Evolutionary conservation across 2,329 filamentous ascomycete genomes (phyloP).

Genomic region (Arthroderma uncinatum): DNA sequence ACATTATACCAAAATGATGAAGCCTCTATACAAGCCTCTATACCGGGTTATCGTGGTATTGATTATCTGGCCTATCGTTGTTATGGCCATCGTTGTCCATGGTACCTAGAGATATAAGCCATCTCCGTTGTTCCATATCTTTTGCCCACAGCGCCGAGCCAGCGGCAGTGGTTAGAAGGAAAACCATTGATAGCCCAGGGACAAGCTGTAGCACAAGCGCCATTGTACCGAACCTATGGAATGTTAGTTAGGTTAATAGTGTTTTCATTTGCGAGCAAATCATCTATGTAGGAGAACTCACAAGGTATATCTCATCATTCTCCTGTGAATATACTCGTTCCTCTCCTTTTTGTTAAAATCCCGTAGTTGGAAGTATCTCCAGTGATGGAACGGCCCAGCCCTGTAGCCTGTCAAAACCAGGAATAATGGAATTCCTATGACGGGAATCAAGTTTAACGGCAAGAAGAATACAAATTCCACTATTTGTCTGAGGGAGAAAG

Average conservation of each 20-base stretch:
- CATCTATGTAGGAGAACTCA: slow-evolving; percentile 24
- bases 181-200: slow-evolving; percentile 85
- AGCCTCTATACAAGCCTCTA: slow-evolving; percentile 7
- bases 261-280: background rate
- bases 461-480: slow-evolving; percentile 67
- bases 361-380: slow-evolving; percentile 75
- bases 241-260: background rate
- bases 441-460: slow-evolving; percentile 78
- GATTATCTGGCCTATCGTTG: slow-evolving; percentile 18
- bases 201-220: slow-evolving; percentile 78
- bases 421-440: slow-evolving; percentile 73
- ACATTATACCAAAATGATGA: background rate
- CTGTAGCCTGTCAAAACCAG: slow-evolving; percentile 78
- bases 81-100: background rate
- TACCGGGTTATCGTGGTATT: slow-evolving; percentile 30
- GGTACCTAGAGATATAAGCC: background rate
- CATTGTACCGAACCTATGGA: slow-evolving; percentile 61
- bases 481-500: slow-evolving; percentile 86
- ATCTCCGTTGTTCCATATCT: slow-evolving; percentile 50
- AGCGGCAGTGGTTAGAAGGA: slow-evolving; percentile 73
- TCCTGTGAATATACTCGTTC: slow-evolving; percentile 55
- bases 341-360: slow-evolving; percentile 63
- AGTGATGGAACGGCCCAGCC: slow-evolving; percentile 78
- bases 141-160: slow-evolving; percentile 81
- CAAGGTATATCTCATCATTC: slow-evolving; percentile 79